These are phyloP conservation scores for Neostapfia colusana DNA, from an alignment of 176 grass and related monocot species.

Conservation along the genomic window DNA sequence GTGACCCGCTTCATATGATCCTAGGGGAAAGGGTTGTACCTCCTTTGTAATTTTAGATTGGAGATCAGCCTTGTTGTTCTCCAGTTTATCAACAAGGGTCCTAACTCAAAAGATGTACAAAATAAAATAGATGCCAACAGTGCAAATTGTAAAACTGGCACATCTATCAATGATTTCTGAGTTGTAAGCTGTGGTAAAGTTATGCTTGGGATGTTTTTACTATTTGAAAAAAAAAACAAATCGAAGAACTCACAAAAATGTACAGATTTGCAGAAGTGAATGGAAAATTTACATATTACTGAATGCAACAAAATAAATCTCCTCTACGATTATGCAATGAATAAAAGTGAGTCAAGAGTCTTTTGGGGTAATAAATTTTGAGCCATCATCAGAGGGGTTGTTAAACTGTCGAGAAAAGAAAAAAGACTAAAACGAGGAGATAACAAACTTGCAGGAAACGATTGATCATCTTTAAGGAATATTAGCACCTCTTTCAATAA, in stretches of 20 bases:
- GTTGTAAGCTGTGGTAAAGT: background rate
- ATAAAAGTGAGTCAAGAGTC: background rate
- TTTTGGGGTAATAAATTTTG: background rate
- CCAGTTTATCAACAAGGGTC: conserved; percentile 67
- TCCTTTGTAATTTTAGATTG: conserved; percentile 81
- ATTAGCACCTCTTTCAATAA: conserved; percentile 5
- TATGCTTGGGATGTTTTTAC: background rate
- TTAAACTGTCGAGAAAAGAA: background rate
- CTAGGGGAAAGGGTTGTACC: conserved; percentile 43
- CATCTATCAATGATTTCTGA: background rate
- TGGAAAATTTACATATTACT: conserved; percentile 25
- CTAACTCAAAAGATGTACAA: conserved; percentile 46
- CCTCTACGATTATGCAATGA: background rate
- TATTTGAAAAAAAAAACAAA: conserved; percentile 12
- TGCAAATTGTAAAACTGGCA: conserved; percentile 16
- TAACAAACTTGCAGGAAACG: background rate
- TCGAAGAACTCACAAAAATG: conserved; percentile 2
- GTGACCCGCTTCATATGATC: conserved; percentile 20
- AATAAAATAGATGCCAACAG: conserved; percentile 23
- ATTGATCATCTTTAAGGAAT: conserved; percentile 11
- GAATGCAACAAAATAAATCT: conserved; percentile 13
- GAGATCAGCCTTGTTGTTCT: conserved; percentile 71
- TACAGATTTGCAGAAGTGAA: conserved; percentile 29
- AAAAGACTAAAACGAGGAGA: background rate
- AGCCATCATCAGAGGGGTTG: background rate